Conservation (phyloP, 2,329 filamentous ascomycete species). For the Verticillium zaregamsianum region DNA sequence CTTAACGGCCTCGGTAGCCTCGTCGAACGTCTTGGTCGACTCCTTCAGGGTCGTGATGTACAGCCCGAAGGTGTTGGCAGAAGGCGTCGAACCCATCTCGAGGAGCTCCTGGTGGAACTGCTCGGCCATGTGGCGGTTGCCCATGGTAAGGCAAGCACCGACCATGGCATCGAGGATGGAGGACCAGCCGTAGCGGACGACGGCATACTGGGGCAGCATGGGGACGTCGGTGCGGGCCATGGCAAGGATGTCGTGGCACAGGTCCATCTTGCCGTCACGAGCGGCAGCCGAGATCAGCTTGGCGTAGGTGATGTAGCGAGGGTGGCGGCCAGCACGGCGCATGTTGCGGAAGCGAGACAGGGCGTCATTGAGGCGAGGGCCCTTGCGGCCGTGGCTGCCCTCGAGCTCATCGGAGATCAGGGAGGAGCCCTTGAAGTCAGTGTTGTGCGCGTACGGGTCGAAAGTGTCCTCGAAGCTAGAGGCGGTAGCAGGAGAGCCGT, state of each 20-base stretch:
- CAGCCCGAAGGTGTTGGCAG: slow-evolving; percentile 94
- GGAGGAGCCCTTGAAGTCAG: slow-evolving; percentile 90
- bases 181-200: slow-evolving; percentile 93
- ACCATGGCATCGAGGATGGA: slow-evolving; percentile 97
- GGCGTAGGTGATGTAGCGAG: slow-evolving; percentile 93
- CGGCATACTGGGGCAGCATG: slow-evolving; percentile 74
- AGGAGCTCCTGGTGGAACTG: slow-evolving; percentile 89
- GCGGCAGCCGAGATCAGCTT: slow-evolving; percentile 91
- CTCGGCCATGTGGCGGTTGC: slow-evolving; percentile 75
- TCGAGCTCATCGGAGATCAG: slow-evolving; percentile 88
- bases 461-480: slow-evolving; percentile 74
- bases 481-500: slow-evolving; percentile 49
- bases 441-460: slow-evolving; percentile 86
- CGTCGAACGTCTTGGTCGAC: slow-evolving; percentile 94
- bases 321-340: slow-evolving; percentile 84
- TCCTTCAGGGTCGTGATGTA: slow-evolving; percentile 99
- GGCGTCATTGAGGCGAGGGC: slow-evolving; percentile 73
- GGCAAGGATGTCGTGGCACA: slow-evolving; percentile 80
- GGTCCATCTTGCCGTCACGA: slow-evolving; percentile 74
- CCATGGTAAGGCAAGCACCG: slow-evolving; percentile 79
- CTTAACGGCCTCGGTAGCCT: slow-evolving; percentile 93
- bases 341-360: slow-evolving; percentile 86
- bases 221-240: slow-evolving; percentile 91
- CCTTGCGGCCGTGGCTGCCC: slow-evolving; percentile 68
- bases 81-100: slow-evolving; percentile 85